A percentile compares a stretch with the other conserved stretches of the same genome.
Evolutionary conservation across 1,139 yeast genomes (phyloP).

Genomic region (Protomyces inundatus): DNA sequence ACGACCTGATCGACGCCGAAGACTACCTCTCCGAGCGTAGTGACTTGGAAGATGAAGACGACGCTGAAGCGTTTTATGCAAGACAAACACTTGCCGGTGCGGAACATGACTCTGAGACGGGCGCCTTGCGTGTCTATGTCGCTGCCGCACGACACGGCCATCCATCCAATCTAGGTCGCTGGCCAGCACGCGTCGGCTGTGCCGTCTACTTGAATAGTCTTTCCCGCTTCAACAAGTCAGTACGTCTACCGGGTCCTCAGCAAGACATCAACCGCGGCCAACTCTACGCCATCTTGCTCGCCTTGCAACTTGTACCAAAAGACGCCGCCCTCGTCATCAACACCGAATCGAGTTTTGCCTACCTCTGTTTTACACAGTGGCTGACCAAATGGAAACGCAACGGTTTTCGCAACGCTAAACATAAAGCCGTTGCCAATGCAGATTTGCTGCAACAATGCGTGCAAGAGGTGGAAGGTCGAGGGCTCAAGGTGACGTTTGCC

Average conservation of each 20-base stretch:
- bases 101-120: no score
- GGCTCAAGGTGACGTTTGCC: not conserved
- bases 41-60: no score
- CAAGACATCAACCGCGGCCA: not conserved
- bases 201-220: not conserved
- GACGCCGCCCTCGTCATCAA: not conserved
- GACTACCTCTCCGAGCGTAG: conserved; percentile 33
- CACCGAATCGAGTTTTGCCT: not conserved
- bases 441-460: not conserved
- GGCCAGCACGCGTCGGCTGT: not conserved
- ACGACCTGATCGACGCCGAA: conserved; percentile 46
- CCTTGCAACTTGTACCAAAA: not conserved
- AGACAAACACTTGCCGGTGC: no score
- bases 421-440: not conserved
- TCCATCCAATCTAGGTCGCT: not conserved
- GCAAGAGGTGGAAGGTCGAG: not conserved
- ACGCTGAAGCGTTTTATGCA: no score
- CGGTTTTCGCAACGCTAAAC: not conserved
- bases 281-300: not conserved
- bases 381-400: not conserved
- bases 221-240: not conserved
- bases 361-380: not conserved
- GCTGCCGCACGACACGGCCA: not conserved
- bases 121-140: not conserved
- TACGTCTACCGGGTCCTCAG: not conserved